Conservation (phyloP, 2,329 filamentous ascomycete species). For the Fusarium sp. region DNA sequence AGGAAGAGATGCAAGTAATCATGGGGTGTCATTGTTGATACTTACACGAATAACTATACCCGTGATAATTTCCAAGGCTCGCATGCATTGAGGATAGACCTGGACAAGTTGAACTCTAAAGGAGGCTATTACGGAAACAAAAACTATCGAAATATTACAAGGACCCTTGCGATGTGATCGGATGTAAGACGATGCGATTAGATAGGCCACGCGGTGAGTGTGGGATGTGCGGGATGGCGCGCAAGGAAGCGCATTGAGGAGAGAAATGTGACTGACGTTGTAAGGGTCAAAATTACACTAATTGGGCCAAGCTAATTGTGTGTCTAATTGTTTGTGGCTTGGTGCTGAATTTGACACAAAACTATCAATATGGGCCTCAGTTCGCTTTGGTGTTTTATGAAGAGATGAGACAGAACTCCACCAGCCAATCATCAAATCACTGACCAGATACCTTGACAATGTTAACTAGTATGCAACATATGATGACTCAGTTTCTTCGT, state of each 20-base stretch:
- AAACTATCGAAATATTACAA: slow-evolving; percentile 3
- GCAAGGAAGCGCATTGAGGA: slow-evolving; percentile 7
- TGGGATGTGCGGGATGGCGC: slow-evolving; percentile 34
- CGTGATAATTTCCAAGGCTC: background rate
- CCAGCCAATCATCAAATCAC: background rate
- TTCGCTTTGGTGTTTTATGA: background rate
- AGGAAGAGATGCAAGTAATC: slow-evolving; percentile 32
- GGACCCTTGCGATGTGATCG: slow-evolving; percentile 33
- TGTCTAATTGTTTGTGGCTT: slow-evolving; percentile 4
- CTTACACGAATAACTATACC: background rate
- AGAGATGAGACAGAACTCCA: slow-evolving; percentile 8
- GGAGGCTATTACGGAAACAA: slow-evolving; percentile 11
- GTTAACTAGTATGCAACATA: background rate
- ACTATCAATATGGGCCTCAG: background rate
- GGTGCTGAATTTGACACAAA: slow-evolving; percentile 9
- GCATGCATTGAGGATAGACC: background rate
- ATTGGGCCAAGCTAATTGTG: slow-evolving; percentile 11
- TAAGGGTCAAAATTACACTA: background rate
- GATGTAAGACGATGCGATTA: slow-evolving; percentile 31
- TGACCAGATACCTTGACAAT: too few relatives aligned
- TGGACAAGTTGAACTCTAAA: slow-evolving; percentile 10
- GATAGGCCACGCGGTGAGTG: slow-evolving; percentile 34
- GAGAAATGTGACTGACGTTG: slow-evolving; percentile 26
- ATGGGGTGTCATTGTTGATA: slow-evolving; percentile 25
- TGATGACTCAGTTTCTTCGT: background rate